These are phyloP conservation scores for Paecilomyces variotii DNA, from an alignment of 2,329 filamentous ascomycete genomes.

Conservation along the genomic window DNA sequence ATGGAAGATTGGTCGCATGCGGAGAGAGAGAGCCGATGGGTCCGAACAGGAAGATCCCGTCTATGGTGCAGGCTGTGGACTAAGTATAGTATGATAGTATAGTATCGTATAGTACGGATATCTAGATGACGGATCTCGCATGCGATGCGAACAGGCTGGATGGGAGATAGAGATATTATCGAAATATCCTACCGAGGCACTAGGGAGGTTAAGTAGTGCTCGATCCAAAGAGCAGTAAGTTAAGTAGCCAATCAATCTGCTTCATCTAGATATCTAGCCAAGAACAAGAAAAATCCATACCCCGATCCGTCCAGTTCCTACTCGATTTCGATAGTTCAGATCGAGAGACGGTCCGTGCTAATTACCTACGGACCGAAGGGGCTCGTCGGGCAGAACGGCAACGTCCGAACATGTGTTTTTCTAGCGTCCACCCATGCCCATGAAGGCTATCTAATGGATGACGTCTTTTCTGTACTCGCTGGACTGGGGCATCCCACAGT, in stretches of 20 bases:
- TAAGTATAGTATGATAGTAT: too few relatives aligned
- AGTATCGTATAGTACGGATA: too few relatives aligned
- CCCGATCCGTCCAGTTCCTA: too few relatives aligned
- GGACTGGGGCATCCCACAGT: not conserved
- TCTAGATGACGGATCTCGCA: too few relatives aligned
- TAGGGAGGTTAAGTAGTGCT: too few relatives aligned
- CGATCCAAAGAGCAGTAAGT: too few relatives aligned
- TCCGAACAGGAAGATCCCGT: not conserved
- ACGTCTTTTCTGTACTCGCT: not conserved
- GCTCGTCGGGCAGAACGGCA: not conserved
- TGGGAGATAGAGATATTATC: too few relatives aligned
- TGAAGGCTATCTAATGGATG: not conserved
- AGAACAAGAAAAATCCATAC: too few relatives aligned
- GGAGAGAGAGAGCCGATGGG: not conserved
- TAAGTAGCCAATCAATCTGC: too few relatives aligned
- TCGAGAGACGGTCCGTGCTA: not conserved
- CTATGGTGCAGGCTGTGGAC: not conserved
- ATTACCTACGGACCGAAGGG: not conserved
- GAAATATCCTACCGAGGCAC: too few relatives aligned
- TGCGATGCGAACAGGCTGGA: too few relatives aligned
- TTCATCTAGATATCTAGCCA: too few relatives aligned
- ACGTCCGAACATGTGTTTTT: not conserved
- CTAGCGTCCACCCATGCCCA: not conserved
- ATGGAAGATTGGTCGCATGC: not conserved
- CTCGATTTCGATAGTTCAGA: not conserved